Evolutionary conservation across 1,284 basidiomycete species (phyloP), one percentile per base, ranked within the genome.

Genomic region (Ceratobasidium sp.): DNA sequence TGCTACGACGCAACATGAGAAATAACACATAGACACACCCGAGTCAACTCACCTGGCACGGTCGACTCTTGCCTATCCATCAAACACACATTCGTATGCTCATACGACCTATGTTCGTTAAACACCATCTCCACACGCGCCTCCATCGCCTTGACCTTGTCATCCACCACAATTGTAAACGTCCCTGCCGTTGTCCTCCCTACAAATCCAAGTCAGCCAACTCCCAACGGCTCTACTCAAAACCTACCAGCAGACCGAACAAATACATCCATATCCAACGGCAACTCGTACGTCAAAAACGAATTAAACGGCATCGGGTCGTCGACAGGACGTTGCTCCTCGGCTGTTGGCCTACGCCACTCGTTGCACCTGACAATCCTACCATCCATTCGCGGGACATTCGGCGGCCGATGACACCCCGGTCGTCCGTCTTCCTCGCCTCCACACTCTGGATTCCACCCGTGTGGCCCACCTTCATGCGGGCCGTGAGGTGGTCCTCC

Each of bases 61-160:
- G 60, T 64, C 23, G 71, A 74, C 20, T 50, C 41, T 5, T 52
- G 41, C 59, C 71, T 62, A 27, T 74, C 60, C 71, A 74, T 74
- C 46, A 74, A 64, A 20, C 71, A 74, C 46, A 74, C 71, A 33
- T 64, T 74, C 6, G 71, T 74, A 20, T 62, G 57, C 4, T 74
- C 71, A 64, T 74, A 74, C 10, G 71, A 74, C 20, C 60, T 38
- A 23, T 74, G 71, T 27, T 74, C 71, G 18, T 74, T 74, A 59
- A 74, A 74, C 59, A 48, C 60, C 71, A 74, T 74, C 50, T 74
- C 71, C n/a, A 74, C 71, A 38, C 59, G 71, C 14, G 60, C 71
- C 46, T 74, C 59, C 27, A 74, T 74, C 54, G 23, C 64, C 33
- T 74, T 60, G 59, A 74, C 41, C 59, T 74, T 74, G 44, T 74